phyloP scores from a whole-genome alignment of 2,329 filamentous ascomycete genomes.

The Diatrype stigma region DNA sequence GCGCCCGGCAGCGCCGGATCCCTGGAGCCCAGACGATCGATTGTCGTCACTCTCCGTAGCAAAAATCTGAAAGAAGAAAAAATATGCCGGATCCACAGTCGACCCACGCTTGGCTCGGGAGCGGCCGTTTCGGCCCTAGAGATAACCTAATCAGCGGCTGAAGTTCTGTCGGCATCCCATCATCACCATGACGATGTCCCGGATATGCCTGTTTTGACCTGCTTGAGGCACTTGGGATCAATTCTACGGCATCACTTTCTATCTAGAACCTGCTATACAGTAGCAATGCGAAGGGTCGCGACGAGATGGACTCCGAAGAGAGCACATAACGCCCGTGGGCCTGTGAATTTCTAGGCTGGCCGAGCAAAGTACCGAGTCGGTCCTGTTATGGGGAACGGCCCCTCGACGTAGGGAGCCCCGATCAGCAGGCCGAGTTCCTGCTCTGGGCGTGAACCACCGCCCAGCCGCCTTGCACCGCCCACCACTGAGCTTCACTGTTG shows the following conservation, averaged over 20 bases:
- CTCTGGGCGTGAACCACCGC: too few species aligned
- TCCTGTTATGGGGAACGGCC: slow-evolving; percentile 11
- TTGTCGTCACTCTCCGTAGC: background rate
- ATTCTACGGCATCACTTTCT: too few species aligned
- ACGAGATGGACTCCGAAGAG: background rate
- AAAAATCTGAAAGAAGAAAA: too few species aligned
- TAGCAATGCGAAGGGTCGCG: too few species aligned
- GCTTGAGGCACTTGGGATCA: too few species aligned
- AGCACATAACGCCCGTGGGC: background rate
- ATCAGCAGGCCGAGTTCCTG: too few species aligned
- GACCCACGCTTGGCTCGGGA: background rate
- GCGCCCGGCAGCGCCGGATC: background rate
- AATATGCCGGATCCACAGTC: background rate
- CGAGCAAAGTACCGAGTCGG: slow-evolving; percentile 11
- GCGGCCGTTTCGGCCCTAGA: background rate
- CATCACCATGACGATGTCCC: background rate
- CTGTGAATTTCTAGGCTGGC: slow-evolving; percentile 2
- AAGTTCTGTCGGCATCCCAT: background rate
- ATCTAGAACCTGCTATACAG: too few species aligned
- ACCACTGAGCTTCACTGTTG: too few species aligned
- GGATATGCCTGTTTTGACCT: background rate
- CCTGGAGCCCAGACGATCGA: background rate
- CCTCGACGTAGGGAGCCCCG: too few species aligned
- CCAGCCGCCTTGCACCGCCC: too few species aligned
- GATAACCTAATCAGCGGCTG: background rate